A percentile compares a stretch with the other conserved stretches of the same genome.
phyloP scores from a whole-genome alignment of 1,139 yeast genomes.

The Suhomyces taliae region DNA sequence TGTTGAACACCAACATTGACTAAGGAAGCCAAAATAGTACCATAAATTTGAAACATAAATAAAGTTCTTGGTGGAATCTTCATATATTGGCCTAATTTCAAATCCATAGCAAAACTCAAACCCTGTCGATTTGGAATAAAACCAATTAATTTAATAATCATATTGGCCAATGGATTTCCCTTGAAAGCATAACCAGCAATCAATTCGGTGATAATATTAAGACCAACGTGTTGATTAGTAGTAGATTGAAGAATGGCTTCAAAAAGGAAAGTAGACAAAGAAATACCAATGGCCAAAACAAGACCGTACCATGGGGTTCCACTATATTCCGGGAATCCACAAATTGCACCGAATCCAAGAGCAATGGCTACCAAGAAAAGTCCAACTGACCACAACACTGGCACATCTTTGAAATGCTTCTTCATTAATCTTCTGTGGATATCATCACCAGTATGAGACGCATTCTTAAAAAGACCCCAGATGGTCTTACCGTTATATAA shows the following conservation, averaged over 20 bases:
- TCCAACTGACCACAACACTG: constrained; percentile 40
- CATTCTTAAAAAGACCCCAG: constrained; percentile 23
- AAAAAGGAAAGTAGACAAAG: constrained; percentile 34
- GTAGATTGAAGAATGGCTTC: constrained; percentile 39
- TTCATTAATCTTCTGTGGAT: constrained; percentile 40
- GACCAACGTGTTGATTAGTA: constrained; percentile 41
- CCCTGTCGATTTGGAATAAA: constrained; percentile 27
- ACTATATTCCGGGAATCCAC: constrained; percentile 22
- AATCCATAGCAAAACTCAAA: constrained; percentile 16
- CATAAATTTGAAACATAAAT: constrained; percentile 18
- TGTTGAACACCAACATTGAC: constrained; percentile 33
- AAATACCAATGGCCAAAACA: constrained; percentile 30
- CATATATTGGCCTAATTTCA: constrained; percentile 20
- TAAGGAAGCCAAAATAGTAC: constrained; percentile 30
- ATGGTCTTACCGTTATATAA: constrained; percentile 43
- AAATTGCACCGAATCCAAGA: constrained; percentile 32
- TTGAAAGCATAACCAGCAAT: constrained; percentile 36
- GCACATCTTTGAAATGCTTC: constrained; percentile 35
- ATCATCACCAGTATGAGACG: constrained; percentile 35
- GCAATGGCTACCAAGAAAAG: constrained; percentile 31
- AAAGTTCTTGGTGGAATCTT: constrained; percentile 19
- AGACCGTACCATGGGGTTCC: constrained; percentile 39
- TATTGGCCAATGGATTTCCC: constrained; percentile 35
- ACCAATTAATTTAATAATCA: constrained; percentile 35
- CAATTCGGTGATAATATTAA: constrained; percentile 35